These are phyloP conservation scores for Boletus pseudopeckii DNA, from an alignment of 768 basidiomycete species.

Conservation along the genomic window DNA sequence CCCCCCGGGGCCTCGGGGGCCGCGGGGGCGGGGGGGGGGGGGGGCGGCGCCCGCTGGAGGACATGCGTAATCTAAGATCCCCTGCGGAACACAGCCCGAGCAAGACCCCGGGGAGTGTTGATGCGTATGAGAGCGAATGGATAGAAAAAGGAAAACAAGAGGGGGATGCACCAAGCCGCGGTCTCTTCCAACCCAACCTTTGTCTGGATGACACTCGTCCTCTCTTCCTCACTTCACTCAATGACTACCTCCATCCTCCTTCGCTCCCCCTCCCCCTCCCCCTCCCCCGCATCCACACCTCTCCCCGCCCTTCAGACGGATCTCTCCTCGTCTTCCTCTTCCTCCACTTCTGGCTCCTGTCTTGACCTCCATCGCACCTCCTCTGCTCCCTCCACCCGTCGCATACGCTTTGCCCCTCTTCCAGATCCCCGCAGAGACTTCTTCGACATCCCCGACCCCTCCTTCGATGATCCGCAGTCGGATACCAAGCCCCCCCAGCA, in stretches of 20 bases:
- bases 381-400: constrained; percentile 18
- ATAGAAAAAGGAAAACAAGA: constrained; percentile 15
- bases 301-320: constrained; percentile 17
- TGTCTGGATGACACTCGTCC: constrained; percentile 8
- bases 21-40: too few species aligned
- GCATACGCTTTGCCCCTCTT: constrained; percentile 81
- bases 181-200: neutral
- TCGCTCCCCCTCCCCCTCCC: constrained; percentile 10
- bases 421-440: constrained; percentile 66
- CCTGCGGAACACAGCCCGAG: constrained; percentile 16
- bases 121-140: neutral
- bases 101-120: constrained; percentile 21
- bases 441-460: neutral
- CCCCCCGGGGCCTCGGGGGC: too few species aligned
- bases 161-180: neutral
- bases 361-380: constrained; percentile 11
- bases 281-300: constrained; percentile 2
- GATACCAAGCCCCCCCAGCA: constrained; percentile 3
- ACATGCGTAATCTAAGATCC: constrained; percentile 16
- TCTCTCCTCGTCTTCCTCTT: constrained; percentile 17
- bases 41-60: too few species aligned
- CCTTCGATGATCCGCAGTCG: constrained; percentile 34
- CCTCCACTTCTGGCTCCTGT: constrained; percentile 20
- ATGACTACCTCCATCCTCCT: constrained; percentile 26
- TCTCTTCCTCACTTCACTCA: neutral